Conservation (phyloP, 148 eudicot species). For the Camellia granthamiana region DNA sequence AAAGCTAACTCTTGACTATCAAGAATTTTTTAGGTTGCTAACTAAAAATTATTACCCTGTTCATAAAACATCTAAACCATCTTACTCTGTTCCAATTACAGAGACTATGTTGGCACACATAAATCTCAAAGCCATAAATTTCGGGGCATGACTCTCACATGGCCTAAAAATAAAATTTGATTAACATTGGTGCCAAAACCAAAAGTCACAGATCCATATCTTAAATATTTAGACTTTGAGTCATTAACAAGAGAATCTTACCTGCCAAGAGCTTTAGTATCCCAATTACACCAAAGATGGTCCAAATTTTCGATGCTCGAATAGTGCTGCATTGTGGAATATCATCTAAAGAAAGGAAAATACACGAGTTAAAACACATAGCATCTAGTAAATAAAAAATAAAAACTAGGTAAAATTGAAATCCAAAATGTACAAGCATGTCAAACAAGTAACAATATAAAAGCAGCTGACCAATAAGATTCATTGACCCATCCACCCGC, state of each 20-base stretch:
- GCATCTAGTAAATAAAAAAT: no score
- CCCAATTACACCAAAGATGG: constrained; percentile 86
- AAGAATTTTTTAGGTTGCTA: not conserved
- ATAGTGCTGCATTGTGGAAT: constrained; percentile 63
- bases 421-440: not conserved
- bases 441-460: constrained; percentile 10
- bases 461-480: constrained; percentile 53
- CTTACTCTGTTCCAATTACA: not conserved
- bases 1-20: not conserved
- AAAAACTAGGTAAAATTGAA: not conserved
- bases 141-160: not conserved
- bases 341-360: constrained; percentile 53
- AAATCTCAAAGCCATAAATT: not conserved
- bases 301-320: constrained; percentile 69
- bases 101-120: not conserved
- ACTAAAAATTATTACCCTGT: not conserved
- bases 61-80: not conserved
- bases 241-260: constrained; percentile 21
- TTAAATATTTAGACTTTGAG: no score
- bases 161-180: not conserved
- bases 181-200: no score
- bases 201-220: no score
- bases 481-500: constrained; percentile 80
- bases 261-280: constrained; percentile 87
- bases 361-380: no score